phyloP scores from a whole-genome alignment of 148 eudicot genomes.

The Vaccinium vitisidaea region DNA sequence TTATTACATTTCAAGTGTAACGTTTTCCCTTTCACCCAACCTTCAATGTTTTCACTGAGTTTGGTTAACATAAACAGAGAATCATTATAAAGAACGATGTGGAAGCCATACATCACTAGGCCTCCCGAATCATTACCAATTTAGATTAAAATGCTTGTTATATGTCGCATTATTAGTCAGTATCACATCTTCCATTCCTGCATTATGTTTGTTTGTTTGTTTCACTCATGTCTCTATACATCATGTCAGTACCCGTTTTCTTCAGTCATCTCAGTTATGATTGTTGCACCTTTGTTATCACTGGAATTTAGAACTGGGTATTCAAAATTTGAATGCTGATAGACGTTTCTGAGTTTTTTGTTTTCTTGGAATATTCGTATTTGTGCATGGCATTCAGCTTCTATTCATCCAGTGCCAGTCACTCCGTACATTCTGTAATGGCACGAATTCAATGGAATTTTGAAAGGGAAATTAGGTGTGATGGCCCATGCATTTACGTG shows the following conservation, averaged over 20 bases:
- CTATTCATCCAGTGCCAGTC: background rate
- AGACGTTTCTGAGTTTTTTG: background rate
- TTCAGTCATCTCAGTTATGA: background rate
- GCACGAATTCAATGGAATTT: background rate
- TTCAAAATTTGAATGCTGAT: background rate
- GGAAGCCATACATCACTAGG: background rate
- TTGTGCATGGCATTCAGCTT: too few relatives aligned
- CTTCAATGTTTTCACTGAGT: background rate
- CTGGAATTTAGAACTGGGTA: background rate
- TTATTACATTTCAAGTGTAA: background rate
- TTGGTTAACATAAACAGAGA: background rate
- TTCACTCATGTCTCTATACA: background rate
- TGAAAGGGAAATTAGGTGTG: background rate
- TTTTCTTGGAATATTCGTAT: background rate
- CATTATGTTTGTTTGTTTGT: background rate
- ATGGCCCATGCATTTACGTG: background rate
- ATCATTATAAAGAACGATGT: background rate
- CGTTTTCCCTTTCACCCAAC: background rate
- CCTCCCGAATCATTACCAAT: background rate
- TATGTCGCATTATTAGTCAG: background rate
- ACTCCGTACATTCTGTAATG: background rate
- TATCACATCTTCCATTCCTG: background rate
- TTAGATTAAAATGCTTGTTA: background rate
- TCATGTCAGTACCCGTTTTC: background rate
- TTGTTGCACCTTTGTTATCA: background rate